These are phyloP conservation scores for Xerocomus brunneocitrinus DNA, from an alignment of 768 basidiomycete species.

Conservation along the genomic window DNA sequence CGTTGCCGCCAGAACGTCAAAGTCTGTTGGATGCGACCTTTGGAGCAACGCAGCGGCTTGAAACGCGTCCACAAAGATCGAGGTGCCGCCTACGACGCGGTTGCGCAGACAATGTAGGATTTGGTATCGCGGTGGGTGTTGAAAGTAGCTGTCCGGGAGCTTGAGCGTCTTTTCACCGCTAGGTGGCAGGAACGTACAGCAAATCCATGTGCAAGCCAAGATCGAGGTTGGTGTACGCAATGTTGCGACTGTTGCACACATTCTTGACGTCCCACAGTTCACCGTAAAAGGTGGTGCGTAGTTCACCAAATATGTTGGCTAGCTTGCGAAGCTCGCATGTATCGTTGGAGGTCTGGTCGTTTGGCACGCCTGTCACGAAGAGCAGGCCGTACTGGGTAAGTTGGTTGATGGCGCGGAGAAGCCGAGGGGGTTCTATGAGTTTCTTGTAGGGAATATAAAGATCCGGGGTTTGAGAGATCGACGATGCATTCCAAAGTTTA, in stretches of 20 bases:
- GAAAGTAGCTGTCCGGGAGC: constrained; percentile 64
- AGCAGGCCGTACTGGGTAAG: constrained; percentile 69
- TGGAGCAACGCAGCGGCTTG: constrained; percentile 56
- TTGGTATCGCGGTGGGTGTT: constrained; percentile 88
- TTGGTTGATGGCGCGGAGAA: constrained; percentile 62
- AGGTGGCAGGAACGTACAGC: constrained; percentile 50
- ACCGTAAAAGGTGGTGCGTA: constrained; percentile 89
- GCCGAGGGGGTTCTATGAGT: constrained; percentile 40
- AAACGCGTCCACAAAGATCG: constrained; percentile 82
- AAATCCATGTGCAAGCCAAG: constrained; percentile 92
- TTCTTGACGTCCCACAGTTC: constrained; percentile 84
- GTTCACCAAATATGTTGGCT: constrained; percentile 64
- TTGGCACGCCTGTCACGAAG: constrained; percentile 70
- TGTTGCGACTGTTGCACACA: constrained; percentile 70
- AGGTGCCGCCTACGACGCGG: constrained; percentile 75
- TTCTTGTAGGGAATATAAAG: constrained; percentile 56
- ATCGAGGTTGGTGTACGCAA: constrained; percentile 90
- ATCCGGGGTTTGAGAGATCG: constrained; percentile 34
- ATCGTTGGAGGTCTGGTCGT: constrained; percentile 50
- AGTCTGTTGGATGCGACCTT: constrained; percentile 43
- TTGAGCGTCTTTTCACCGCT: constrained; percentile 1
- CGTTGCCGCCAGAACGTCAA: constrained; percentile 52
- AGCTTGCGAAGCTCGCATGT: constrained; percentile 66
- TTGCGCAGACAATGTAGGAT: constrained; percentile 88
- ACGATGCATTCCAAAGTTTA: constrained; percentile 43